These are phyloP conservation scores for Rubia peregrina DNA, from an alignment of 305 asterid genomes.

Conservation along the genomic window DNA sequence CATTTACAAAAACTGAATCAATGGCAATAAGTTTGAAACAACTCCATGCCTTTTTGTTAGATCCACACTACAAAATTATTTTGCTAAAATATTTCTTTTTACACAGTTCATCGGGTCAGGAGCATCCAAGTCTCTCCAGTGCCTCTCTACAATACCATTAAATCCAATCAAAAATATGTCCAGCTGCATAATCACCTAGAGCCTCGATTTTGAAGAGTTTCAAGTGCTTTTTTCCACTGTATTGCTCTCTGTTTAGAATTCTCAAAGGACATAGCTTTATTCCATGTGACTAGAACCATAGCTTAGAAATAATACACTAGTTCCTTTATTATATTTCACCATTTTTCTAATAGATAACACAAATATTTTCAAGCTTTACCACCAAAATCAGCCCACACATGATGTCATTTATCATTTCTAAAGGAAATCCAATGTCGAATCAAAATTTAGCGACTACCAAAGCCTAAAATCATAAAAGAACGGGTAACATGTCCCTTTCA, in stretches of 20 bases:
- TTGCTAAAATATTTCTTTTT: conserved; percentile 1
- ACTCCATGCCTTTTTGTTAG: not conserved
- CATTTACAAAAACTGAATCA: conserved; percentile 8
- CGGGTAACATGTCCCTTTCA: not conserved
- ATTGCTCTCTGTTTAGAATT: too few species aligned
- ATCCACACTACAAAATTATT: not conserved
- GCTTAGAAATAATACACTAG: not conserved
- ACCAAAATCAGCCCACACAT: conserved; percentile 1
- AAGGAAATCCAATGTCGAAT: not conserved
- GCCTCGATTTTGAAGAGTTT: too few species aligned
- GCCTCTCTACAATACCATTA: conserved; percentile 27
- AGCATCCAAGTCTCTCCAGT: conserved; percentile 17
- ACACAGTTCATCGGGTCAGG: conserved; percentile 1
- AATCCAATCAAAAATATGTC: conserved; percentile 34
- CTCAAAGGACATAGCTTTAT: too few species aligned
- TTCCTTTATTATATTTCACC: not conserved
- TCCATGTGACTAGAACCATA: too few species aligned
- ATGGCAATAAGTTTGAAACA: not conserved
- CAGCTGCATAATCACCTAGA: conserved; percentile 18
- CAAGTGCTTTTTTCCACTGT: too few species aligned
- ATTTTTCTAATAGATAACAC: not conserved
- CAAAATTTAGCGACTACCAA: not conserved
- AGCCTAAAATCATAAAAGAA: not conserved
- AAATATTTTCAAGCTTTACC: not conserved
- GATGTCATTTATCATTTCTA: not conserved